These are phyloP conservation scores for Ceratobasidium theobromae DNA, from an alignment of 1,284 basidiomycete genomes.

Conservation along the genomic window DNA sequence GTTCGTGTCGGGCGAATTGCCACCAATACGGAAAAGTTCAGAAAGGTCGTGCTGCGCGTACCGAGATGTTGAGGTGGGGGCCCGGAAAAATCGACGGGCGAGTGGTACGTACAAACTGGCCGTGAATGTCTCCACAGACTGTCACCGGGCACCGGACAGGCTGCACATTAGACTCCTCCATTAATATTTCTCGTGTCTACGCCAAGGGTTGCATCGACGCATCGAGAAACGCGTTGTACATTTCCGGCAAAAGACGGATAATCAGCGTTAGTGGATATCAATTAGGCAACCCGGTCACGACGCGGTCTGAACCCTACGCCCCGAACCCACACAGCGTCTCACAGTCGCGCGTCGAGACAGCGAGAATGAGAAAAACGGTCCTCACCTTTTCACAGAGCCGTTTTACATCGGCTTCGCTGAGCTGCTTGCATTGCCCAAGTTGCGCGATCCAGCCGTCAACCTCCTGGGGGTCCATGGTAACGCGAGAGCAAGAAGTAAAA, in stretches of 20 bases:
- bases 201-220: slow-evolving; percentile 35
- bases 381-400: slow-evolving; percentile 97
- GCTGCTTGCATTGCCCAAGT: slow-evolving; percentile 96
- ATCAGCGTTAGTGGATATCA: slow-evolving; percentile 22
- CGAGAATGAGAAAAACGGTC: slow-evolving; percentile 33
- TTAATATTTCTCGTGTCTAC: slow-evolving; percentile 94
- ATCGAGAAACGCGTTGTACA: slow-evolving; percentile 36
- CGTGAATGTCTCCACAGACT: slow-evolving; percentile 98
- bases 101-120: slow-evolving; percentile 89
- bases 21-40: slow-evolving; percentile 98
- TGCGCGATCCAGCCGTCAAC: slow-evolving; percentile 96
- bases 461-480: slow-evolving; percentile 49
- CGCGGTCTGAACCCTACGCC: slow-evolving; percentile 31
- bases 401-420: slow-evolving; percentile 95
- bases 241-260: slow-evolving; percentile 3
- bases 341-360: slow-evolving; percentile 37
- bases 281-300: slow-evolving; percentile 12
- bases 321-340: slow-evolving; percentile 16
- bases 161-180: slow-evolving; percentile 98
- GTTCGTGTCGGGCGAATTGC: slow-evolving; percentile 99
- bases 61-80: slow-evolving; percentile 4
- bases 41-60: slow-evolving; percentile 88
- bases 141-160: slow-evolving; percentile 97
- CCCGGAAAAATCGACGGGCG: slow-evolving; percentile 31
- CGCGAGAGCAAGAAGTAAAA: slow-evolving; percentile 1